Percentiles rank a stretch among this genome's conserved stretches.
Evolutionary conservation across 2,329 filamentous ascomycete genomes (phyloP).

Genomic region (Colletotrichum sp.): DNA sequence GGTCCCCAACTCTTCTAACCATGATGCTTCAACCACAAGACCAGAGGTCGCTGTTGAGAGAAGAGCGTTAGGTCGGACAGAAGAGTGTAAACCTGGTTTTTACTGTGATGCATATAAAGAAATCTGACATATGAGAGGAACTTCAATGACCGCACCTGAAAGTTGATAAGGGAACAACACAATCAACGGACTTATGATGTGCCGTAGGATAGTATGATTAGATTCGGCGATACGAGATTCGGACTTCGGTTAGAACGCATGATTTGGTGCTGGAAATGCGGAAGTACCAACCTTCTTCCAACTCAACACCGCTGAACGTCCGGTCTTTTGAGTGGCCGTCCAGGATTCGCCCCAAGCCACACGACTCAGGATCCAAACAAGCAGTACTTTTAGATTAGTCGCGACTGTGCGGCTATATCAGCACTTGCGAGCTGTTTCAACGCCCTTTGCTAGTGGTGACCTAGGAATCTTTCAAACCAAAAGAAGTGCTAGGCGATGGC

Average conservation of each 20-base stretch:
- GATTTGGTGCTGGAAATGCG: not conserved
- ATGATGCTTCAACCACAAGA: no score
- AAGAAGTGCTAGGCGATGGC: not conserved
- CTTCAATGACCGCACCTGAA: not conserved
- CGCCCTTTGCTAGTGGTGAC: not conserved
- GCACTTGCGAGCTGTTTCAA: not conserved
- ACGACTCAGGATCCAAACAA: not conserved
- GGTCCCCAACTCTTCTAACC: no score
- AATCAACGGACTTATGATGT: not conserved
- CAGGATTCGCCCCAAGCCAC: not conserved
- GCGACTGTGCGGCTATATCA: not conserved
- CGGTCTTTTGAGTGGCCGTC: not conserved
- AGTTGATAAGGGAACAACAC: not conserved
- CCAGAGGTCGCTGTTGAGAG: rapidly evolving
- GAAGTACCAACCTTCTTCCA: not conserved
- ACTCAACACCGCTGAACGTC: not conserved
- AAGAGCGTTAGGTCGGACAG: not conserved
- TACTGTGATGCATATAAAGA: not conserved
- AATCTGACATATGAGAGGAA: not conserved
- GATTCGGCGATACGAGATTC: not conserved
- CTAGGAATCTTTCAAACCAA: not conserved
- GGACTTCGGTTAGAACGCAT: not conserved
- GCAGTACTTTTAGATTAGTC: not conserved
- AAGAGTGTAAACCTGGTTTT: not conserved
- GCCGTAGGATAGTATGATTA: not conserved